Evolutionary conservation across 2,329 filamentous ascomycete species (phyloP).

Genomic region (Alternaria solani): DNA sequence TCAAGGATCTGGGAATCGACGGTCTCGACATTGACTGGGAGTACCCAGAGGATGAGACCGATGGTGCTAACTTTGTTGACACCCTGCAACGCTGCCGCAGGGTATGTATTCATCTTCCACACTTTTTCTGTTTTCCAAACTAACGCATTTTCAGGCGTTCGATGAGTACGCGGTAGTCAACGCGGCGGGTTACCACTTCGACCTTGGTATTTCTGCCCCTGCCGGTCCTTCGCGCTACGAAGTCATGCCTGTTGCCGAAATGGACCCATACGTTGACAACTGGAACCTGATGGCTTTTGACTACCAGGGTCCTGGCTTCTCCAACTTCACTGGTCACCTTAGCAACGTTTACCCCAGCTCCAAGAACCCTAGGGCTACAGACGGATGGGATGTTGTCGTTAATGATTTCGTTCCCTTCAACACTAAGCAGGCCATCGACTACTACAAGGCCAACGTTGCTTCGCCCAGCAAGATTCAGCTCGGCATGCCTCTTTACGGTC

Average conservation of each 20-base stretch:
- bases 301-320: slow-evolving; percentile 77
- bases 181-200: slow-evolving; percentile 51
- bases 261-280: slow-evolving; percentile 56
- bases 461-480: slow-evolving; percentile 35
- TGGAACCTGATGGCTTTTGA: slow-evolving; percentile 71
- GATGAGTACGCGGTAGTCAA: slow-evolving; percentile 50
- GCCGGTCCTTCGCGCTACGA: slow-evolving; percentile 53
- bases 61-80: slow-evolving; percentile 50
- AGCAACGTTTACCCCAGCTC: slow-evolving; percentile 38
- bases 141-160: slow-evolving; percentile 37
- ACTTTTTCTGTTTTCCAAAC: neutral
- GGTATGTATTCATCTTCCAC: slow-evolving; percentile 32
- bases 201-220: slow-evolving; percentile 55
- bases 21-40: slow-evolving; percentile 58
- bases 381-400: slow-evolving; percentile 20
- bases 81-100: slow-evolving; percentile 47
- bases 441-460: slow-evolving; percentile 34
- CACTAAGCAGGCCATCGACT: slow-evolving; percentile 35
- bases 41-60: slow-evolving; percentile 51
- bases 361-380: slow-evolving; percentile 29
- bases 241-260: slow-evolving; percentile 48
- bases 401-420: slow-evolving; percentile 27
- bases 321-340: slow-evolving; percentile 65
- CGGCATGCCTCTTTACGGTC: slow-evolving; percentile 44
- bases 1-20: slow-evolving; percentile 79